Conservation (phyloP, 768 basidiomycete genomes). For the Trametes maxima region DNA sequence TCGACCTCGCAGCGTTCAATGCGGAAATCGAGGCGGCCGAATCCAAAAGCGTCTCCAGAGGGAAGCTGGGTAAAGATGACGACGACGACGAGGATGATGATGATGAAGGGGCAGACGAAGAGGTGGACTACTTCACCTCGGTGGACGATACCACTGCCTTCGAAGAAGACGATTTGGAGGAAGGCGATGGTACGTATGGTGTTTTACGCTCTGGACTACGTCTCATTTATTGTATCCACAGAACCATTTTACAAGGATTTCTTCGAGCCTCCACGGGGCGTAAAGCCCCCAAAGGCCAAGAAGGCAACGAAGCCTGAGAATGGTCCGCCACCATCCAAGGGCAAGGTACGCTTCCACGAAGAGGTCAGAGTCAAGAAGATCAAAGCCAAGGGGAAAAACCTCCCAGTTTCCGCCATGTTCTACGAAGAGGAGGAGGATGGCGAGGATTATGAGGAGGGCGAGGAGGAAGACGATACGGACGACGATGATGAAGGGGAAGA, state of each 20-base stretch:
- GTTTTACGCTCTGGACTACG: background rate
- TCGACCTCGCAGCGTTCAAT: slow-evolving; percentile 87
- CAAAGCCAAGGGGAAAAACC: slow-evolving; percentile 67
- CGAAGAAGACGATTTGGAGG: slow-evolving; percentile 50
- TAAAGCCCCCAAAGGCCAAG: slow-evolving; percentile 25
- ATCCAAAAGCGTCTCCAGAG: slow-evolving; percentile 59
- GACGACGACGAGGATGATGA: slow-evolving; percentile 59
- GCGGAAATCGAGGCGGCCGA: slow-evolving; percentile 81
- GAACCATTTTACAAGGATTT: slow-evolving; percentile 77
- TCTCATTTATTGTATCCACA: slow-evolving; percentile 32
- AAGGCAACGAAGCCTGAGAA: slow-evolving; percentile 25
- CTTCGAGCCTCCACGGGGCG: slow-evolving; percentile 63
- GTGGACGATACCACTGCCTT: slow-evolving; percentile 46
- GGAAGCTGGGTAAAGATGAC: slow-evolving; percentile 54
- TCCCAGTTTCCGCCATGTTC: slow-evolving; percentile 49
- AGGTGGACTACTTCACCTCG: slow-evolving; percentile 68
- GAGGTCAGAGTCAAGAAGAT: slow-evolving; percentile 83
- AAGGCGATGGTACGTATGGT: slow-evolving; percentile 42
- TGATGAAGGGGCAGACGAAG: slow-evolving; percentile 33
- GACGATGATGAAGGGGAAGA: slow-evolving; percentile 28
- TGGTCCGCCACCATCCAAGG: slow-evolving; percentile 27
- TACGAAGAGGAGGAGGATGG: slow-evolving; percentile 46
- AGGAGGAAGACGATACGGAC: slow-evolving; percentile 24
- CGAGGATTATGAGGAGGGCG: slow-evolving; percentile 39
- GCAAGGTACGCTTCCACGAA: slow-evolving; percentile 78